Evolutionary conservation across 176 grass and related monocot genomes (phyloP), one percentile per base, ranked within the genome.

Genomic region (Carex cristatella): DNA sequence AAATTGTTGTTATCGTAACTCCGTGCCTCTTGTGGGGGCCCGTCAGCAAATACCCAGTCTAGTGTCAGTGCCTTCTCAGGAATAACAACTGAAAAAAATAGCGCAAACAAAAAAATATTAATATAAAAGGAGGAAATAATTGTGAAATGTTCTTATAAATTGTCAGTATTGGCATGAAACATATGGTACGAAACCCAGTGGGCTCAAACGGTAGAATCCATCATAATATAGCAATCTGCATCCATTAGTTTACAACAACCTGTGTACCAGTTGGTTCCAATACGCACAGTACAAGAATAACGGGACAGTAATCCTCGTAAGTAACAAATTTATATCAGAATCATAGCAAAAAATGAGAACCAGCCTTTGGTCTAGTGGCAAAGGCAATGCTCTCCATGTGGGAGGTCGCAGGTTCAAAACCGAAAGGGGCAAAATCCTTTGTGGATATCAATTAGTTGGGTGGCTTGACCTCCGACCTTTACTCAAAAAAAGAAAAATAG

Each of bases 1-100:
- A 23, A 64, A 54, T 68, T 85, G 83, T 98, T 98, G 81, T 98
- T 95, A 81, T 98, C 96, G 86, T 98, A 98, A 79, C 89, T 84
- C 18, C 19, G 87, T 79, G 96, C 96, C 51, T 87, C 87, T 23
- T 86, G 86, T 44, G 93, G 93, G 80, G 91, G 88, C 1, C 96
- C 96, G 73, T 98, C 91, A 78, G 91, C 89, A 87, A 95, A 91
- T 88, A 95, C 91, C 91, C 93, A 95, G 48, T 95, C 87, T 79
- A 98, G 82, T 61, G 95, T 76, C 27, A 93, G 81, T 82, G 93
- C 88, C 13, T 65, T 84, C 83, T 92, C 87, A 42, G 91, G 96
- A 80, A 98, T 56, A 74, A 65, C 63, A 85, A 98, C 93, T 99
- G 85, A 3, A 84, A 42, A 42, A 42, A 90, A 33, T 5, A 77